Evolutionary conservation across 148 eudicot genomes (phyloP), one percentile per base, ranked within the genome.

Genomic region (Agrostemma githago): DNA sequence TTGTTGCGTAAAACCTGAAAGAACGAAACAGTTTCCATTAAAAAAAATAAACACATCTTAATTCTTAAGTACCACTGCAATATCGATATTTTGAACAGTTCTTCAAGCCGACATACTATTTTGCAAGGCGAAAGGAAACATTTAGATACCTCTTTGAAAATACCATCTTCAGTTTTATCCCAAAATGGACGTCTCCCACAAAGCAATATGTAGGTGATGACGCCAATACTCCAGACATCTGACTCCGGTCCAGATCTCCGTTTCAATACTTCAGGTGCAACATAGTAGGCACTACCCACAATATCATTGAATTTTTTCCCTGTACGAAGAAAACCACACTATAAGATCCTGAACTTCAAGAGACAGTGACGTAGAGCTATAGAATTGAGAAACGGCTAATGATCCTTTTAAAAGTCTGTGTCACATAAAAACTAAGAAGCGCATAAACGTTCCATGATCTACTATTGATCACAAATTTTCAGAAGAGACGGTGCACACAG

Each of bases 151-250:
- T 94, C 98, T 74, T 89, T 94, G 76, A 94, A 94, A 76, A 94
- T 90, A 53, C 98, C 97, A 73, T 92, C 93, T 80, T 94, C 98
- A 26, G 98, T 91, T 87, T 89, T 91, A 81, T 94, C 98, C 98
- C 98, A 94, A 82, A 94, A 94, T 17, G 98, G 98, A 2, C 97
- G 93, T 81, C 97, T 86, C 53, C 98, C 98, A 81, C 97, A 94
- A 66, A 94, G 93, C 85, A 94, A 84, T 79, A 94, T 94, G 80
- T 91, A 94, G 21, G 96, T 94, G 41, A 94, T 94, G 58, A 94
- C 98, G 83, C 98, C 98, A 74, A 94, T 94, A 81, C 98, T 94
- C 98, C 98, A 94, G 21, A 88, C 97, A 88, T 94, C 97, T 58
- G 98, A 94, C 82, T 94, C 93, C 15, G 96, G 96, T 7, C 98